Base-by-base conservation (phyloP, 805 yeast species). In the Wickerhamiella qilinensis region DNA sequence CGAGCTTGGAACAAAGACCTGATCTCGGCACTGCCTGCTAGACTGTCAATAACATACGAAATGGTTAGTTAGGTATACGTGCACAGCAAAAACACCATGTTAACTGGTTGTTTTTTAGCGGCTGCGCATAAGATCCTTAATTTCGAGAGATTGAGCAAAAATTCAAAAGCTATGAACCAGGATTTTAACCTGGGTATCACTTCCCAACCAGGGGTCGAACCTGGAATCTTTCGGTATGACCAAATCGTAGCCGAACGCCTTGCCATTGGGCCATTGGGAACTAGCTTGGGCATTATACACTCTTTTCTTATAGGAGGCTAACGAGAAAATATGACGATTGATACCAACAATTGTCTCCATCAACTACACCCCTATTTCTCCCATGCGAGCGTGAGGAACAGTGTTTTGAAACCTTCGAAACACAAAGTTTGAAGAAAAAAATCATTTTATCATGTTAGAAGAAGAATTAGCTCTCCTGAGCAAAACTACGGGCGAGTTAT, bases 241-340 rank as follows among this genome's bases (percentile, higher is more conserved):
- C 35, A 32, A 32, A 32, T 39, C 42, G 42, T 39, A 39, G 42
- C 20, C 42, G 33, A 39, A 33, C 42, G 42, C 42, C 42, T 39
- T 39, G 42, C 42, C 42, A 39, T 39, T 39, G 42, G 42, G 42
- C 42, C 42, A 39, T 39, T 35, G 33, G 42, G 42, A 31, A 39
- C 33, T 5, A 11, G 16, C n/a, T 17, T 18, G n/a, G 31, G 15
- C 31, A 29, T 14, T 17, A 7, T 29, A 11, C 7, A 9, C 15
- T n/a, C 7, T 6, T 9, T 9, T 9, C 11, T 29, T 19, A n/a
- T 14, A 29, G 4, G 32, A 12, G 9, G 3, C 32, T 29, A 12
- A 24, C 8, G 12, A 24, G 8, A 15, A 9, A 8, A 29, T 12
- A 29, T 15, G 32, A 9, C 19, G 17, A 29, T 11, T 15, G 16